Evolutionary conservation across 176 grass and related monocot species (phyloP).

Genomic region (barley (Hordeum vulgare)): MorexV3_pseudomolecules_assembly NC_058519.1:69565417-69565916

Average conservation of each 20-base stretch:
- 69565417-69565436: background rate
- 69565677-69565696: background rate
- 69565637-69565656: background rate
- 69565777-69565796: background rate
- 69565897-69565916: no score
- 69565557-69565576: background rate
- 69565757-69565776: background rate
- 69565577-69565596: background rate
- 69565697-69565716: background rate
- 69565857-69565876: no score
- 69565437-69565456: background rate
- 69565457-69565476: background rate
- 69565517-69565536: background rate
- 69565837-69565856: background rate
- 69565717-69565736: background rate
- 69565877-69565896: no score
- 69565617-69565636: background rate
- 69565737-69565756: background rate
- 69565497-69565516: slow-evolving; percentile 13
- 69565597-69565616: background rate
- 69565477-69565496: slow-evolving; percentile 1
- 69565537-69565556: background rate
- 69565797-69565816: background rate
- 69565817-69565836: background rate
- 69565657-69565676: background rate